These are phyloP conservation scores for Guadua angustifolia DNA, from an alignment of 176 grass and related monocot genomes.

Conservation along the genomic window DNA sequence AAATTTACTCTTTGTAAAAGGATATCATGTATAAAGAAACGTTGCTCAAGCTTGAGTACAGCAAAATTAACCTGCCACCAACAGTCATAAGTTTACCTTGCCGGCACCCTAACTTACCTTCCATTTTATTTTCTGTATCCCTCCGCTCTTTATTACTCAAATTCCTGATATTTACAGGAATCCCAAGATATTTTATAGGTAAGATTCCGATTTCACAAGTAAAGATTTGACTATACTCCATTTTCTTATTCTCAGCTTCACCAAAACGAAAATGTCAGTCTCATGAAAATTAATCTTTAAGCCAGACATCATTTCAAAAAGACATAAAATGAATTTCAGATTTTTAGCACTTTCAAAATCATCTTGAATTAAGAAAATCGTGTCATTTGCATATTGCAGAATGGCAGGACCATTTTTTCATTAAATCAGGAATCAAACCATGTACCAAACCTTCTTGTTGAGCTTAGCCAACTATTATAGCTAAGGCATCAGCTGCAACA, in stretches of 20 bases:
- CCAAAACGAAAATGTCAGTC: too few species aligned
- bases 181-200: background rate
- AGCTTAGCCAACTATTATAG: background rate
- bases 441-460: too few species aligned
- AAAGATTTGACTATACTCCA: background rate
- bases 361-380: background rate
- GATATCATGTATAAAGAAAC: background rate
- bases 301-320: background rate
- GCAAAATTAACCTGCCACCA: background rate
- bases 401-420: background rate
- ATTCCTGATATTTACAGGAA: background rate
- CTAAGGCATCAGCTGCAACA: background rate
- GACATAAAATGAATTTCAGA: background rate
- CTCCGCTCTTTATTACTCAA: background rate
- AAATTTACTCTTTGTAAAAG: background rate
- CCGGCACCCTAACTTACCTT: background rate
- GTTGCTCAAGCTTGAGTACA: background rate
- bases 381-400: background rate
- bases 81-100: background rate
- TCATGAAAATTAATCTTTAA: background rate
- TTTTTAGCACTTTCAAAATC: background rate
- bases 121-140: background rate
- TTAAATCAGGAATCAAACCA: background rate
- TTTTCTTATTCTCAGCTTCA: too few species aligned
- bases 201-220: background rate